These are phyloP conservation scores for Penicillium frequentans DNA, from an alignment of 2,329 filamentous ascomycete genomes.

Conservation along the genomic window DNA sequence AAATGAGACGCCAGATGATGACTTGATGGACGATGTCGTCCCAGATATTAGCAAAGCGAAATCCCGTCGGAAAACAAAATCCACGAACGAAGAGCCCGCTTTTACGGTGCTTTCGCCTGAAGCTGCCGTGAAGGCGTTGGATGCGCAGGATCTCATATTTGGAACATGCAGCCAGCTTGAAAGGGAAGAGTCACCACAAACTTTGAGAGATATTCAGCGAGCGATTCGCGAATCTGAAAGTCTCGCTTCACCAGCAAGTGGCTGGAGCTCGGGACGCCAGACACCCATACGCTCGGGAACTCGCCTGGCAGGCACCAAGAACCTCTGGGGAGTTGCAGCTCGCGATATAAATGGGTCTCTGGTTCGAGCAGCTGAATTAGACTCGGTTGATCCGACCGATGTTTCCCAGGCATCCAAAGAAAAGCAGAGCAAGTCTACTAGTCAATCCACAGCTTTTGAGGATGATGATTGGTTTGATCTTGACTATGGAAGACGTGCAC, in stretches of 20 bases:
- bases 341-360: conserved; percentile 66
- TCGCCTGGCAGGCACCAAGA: conserved; percentile 33
- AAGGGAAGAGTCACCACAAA: conserved; percentile 67
- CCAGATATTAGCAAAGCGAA: conserved; percentile 15
- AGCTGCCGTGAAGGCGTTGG: conserved; percentile 65
- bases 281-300: conserved; percentile 15
- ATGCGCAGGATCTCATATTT: conserved; percentile 75
- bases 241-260: conserved; percentile 8
- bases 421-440: not conserved
- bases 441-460: not conserved
- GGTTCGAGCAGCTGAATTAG: conserved; percentile 62
- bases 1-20: conserved; percentile 28
- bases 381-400: conserved; percentile 52
- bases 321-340: conserved; percentile 71
- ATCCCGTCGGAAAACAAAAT: conserved; percentile 21
- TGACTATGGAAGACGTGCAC: conserved; percentile 9
- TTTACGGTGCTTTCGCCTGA: conserved; percentile 68
- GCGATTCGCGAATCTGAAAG: conserved; percentile 34
- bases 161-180: conserved; percentile 83
- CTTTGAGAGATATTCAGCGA: conserved; percentile 37
- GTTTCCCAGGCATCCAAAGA: conserved; percentile 6
- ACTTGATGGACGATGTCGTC: conserved; percentile 5
- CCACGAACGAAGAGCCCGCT: conserved; percentile 37
- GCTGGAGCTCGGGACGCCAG: no score
- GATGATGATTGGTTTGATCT: conserved; percentile 20